Evolutionary conservation across 139 green algal species (phyloP).

Genomic region (Trebouxia sp.): DNA sequence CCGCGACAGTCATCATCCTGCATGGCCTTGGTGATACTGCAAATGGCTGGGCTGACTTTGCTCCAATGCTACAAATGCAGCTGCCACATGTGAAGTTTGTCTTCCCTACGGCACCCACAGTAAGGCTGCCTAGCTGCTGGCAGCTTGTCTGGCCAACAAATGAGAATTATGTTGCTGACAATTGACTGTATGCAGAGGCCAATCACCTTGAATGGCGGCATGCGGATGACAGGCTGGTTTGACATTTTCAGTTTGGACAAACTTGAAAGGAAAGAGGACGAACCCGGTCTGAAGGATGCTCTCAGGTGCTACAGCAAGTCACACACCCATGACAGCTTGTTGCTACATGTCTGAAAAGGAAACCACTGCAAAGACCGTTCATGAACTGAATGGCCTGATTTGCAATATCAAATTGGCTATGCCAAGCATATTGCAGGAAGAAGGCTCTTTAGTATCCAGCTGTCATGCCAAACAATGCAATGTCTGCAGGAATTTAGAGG

Average conservation of each 20-base stretch:
- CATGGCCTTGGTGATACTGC: slow-evolving; percentile 72
- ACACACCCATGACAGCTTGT: background rate
- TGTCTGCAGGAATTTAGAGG: background rate
- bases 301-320: background rate
- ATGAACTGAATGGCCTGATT: background rate
- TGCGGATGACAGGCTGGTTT: slow-evolving; percentile 33
- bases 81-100: slow-evolving; percentile 23
- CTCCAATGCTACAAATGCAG: slow-evolving; percentile 34
- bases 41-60: slow-evolving; percentile 52
- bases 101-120: slow-evolving; percentile 30
- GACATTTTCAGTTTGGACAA: background rate
- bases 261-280: slow-evolving; percentile 1
- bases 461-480: background rate
- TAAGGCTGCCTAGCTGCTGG: background rate
- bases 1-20: slow-evolving; percentile 54
- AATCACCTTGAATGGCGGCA: slow-evolving; percentile 31
- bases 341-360: background rate
- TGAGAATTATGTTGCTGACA: background rate
- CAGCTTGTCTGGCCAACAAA: background rate
- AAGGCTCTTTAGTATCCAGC: background rate
- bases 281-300: background rate
- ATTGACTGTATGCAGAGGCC: background rate
- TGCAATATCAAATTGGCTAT: background rate
- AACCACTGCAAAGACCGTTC: background rate
- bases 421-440: background rate